Base-by-base conservation (phyloP, 2,329 filamentous ascomycete genomes). In the Diplodia sapinea region DNA sequence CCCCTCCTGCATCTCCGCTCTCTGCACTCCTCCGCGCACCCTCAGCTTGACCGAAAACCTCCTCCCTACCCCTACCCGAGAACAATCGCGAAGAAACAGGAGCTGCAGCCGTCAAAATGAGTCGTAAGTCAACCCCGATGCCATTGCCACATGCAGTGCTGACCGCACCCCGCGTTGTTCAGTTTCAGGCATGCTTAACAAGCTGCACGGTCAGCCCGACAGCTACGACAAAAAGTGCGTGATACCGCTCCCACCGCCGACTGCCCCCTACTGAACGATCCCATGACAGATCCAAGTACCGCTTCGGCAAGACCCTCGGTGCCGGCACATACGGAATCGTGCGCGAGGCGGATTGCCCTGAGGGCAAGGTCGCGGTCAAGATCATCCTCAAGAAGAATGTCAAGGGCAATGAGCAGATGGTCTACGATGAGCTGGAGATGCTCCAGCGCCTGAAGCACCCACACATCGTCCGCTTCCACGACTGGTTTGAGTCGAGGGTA, bases 321-420 rank as follows among this genome's bases (percentile, higher is more conserved):
- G 95, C 95, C 70, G 95, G 95, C 74, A 99, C 95, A 74, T 99
- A 99, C 85, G 95, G 95, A 76, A 96, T 99, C 76, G 95, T 99
- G 75, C 89, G 95, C 74, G 95, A 99, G 82, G 95, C 95, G 69
- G 93, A 97, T 70, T 87, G 92, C 73, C 88, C 90, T 51, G 86
- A 87, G 23, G 92, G 93, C 79, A 91, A 97, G 84, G 94, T 96
- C 69, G 95, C 95, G 50, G 88, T 99, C 81, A 99, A 99, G 86
- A 98, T 99, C 79, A 99, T 99, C 80, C 84, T 98, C 76, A 99
- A 99, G 87, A 97, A 97, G 85, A 98, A 97, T 81, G 94, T 99
- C 78, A 96, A 94, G 79, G 94, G 94, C 71, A 98, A 98, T 75
- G 95, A 99, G 84, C 89, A 91, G 79, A 99, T 99, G 95, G 95